Conservation (phyloP, 768 basidiomycete species). For the Panaeolus papilionaceus region DNA sequence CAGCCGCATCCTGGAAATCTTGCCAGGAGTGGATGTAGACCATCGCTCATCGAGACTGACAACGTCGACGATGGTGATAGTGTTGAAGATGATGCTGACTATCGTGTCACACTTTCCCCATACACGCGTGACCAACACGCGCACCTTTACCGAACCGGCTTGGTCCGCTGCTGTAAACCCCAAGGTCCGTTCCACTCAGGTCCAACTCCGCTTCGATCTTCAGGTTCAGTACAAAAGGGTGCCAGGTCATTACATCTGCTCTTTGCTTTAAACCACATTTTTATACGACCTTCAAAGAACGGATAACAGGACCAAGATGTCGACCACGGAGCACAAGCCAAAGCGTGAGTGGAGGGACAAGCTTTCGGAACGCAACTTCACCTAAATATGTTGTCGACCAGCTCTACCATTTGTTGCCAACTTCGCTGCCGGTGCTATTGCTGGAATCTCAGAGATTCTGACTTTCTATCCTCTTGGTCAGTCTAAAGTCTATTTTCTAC, state of each 20-base stretch:
- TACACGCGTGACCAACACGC: constrained; percentile 16
- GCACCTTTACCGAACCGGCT: constrained; percentile 21
- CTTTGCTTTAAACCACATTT: constrained; percentile 16
- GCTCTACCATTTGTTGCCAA: constrained; percentile 88
- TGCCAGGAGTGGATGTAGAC: constrained; percentile 92
- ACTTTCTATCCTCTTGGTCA: constrained; percentile 91
- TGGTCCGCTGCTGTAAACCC: constrained; percentile 23
- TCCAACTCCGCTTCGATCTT: constrained; percentile 12
- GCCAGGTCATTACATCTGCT: constrained; percentile 1
- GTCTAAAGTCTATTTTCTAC: constrained; percentile 29
- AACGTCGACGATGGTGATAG: constrained; percentile 21
- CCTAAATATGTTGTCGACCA: constrained; percentile 32
- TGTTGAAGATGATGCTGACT: constrained; percentile 9
- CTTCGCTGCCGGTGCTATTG: constrained; percentile 95
- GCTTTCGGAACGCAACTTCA: constrained; percentile 12
- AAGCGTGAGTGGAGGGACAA: constrained; percentile 31
- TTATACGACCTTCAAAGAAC: constrained; percentile 8
- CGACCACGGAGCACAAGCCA: constrained; percentile 35
- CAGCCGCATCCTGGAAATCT: constrained; percentile 89
- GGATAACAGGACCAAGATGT: constrained; percentile 25
- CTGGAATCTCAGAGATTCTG: constrained; percentile 84
- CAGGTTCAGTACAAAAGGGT: constrained; percentile 10
- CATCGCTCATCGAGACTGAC: constrained; percentile 62
- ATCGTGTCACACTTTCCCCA: constrained; percentile 11
- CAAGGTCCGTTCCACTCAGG: constrained; percentile 17